A percentile compares a stretch with the other conserved stretches of the same genome.
Evolutionary conservation across 805 yeast species (phyloP).

Genomic region (Kuraishia borneana): DNA sequence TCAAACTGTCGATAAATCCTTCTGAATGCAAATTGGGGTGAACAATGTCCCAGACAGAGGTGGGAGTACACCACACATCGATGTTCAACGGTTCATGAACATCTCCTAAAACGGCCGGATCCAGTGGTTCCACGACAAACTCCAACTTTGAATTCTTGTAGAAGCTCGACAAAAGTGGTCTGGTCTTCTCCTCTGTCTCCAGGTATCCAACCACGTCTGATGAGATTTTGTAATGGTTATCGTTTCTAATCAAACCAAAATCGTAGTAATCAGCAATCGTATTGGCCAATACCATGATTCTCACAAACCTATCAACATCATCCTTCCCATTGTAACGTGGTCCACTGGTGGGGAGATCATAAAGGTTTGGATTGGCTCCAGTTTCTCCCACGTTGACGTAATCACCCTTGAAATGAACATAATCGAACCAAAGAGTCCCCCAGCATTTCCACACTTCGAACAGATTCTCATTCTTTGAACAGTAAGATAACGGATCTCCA

Average conservation of each 20-base stretch:
- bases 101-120: background rate
- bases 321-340: slow-evolving; percentile 30
- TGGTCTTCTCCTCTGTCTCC: background rate
- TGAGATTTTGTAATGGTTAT: slow-evolving; percentile 30
- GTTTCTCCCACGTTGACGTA: slow-evolving; percentile 35
- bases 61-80: background rate
- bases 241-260: slow-evolving; percentile 42
- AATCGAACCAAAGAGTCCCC: slow-evolving; percentile 77
- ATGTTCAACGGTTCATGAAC: background rate
- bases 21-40: background rate
- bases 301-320: slow-evolving; percentile 37
- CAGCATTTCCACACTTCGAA: slow-evolving; percentile 79
- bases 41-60: background rate
- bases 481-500: slow-evolving; percentile 33
- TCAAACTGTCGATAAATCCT: background rate
- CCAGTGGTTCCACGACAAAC: background rate
- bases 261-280: slow-evolving; percentile 38
- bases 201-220: background rate
- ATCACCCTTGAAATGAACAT: slow-evolving; percentile 40
- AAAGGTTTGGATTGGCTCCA: slow-evolving; percentile 46
- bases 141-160: background rate
- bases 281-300: slow-evolving; percentile 41
- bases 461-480: slow-evolving; percentile 47
- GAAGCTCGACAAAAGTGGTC: background rate
- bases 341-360: slow-evolving; percentile 63